Percentiles rank a stretch among this genome's conserved stretches.
Evolutionary conservation across 352 stramenopile species (phyloP).

Genomic region (Globisporangium alternatum): DNA sequence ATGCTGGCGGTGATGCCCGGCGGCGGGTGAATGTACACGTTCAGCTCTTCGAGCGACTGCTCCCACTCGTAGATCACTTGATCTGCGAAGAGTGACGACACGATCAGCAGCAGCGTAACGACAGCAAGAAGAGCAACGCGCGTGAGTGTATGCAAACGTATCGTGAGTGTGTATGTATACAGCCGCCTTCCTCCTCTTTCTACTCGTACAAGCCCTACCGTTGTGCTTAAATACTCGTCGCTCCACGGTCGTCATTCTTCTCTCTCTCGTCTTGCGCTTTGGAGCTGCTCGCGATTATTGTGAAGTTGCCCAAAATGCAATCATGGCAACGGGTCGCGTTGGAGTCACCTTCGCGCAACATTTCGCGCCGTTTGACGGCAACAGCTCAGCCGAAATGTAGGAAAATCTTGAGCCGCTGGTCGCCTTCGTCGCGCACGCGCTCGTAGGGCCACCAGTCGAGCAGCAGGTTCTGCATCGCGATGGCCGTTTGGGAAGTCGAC

Average conservation of each 20-base stretch:
- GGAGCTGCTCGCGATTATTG: background rate
- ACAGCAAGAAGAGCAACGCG: background rate
- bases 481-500: conserved; percentile 47
- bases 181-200: background rate
- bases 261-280: conserved; percentile 4
- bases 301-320: background rate
- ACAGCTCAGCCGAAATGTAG: conserved; percentile 56
- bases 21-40: conserved; percentile 93
- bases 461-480: conserved; percentile 61
- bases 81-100: conserved; percentile 23
- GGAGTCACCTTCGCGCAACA: conserved; percentile 27
- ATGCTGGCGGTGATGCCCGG: conserved; percentile 73
- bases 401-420: conserved; percentile 70
- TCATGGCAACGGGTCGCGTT: conserved; percentile 16
- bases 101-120: background rate
- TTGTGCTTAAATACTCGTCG: conserved; percentile 72
- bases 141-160: conserved; percentile 1
- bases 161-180: conserved; percentile 7
- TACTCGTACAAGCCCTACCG: conserved; percentile 28
- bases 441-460: conserved; percentile 44
- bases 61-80: conserved; percentile 97
- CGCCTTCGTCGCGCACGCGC: conserved; percentile 40
- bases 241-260: conserved; percentile 30
- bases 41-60: conserved; percentile 94
- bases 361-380: conserved; percentile 27